Percentiles rank a stretch among this genome's conserved stretches.
phyloP scores from a whole-genome alignment of 768 basidiomycete genomes.

The Rhizopogon roseolus region DNA sequence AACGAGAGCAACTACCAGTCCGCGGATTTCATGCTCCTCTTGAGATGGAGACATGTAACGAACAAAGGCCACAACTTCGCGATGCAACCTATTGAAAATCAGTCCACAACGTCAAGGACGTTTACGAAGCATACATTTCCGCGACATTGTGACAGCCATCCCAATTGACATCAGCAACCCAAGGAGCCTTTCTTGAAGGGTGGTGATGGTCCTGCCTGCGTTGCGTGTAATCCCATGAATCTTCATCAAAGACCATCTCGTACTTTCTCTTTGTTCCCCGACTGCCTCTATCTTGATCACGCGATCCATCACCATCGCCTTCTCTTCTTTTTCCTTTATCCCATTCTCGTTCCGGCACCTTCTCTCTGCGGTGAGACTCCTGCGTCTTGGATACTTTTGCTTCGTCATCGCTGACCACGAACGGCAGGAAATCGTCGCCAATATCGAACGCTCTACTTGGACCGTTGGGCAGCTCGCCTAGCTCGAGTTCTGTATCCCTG shows the following conservation, averaged over 20 bases:
- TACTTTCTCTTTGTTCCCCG: constrained; percentile 40
- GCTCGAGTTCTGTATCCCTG: constrained; percentile 12
- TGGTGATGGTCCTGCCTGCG: constrained; percentile 48
- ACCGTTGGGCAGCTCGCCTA: constrained; percentile 8
- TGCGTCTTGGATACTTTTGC: constrained; percentile 5
- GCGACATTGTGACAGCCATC: constrained; percentile 71
- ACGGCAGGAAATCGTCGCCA: constrained; percentile 29
- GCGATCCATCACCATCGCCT: constrained; percentile 18
- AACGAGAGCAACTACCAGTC: constrained; percentile 67
- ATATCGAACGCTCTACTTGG: constrained; percentile 12
- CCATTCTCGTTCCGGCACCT: constrained; percentile 32
- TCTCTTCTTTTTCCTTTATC: constrained; percentile 30
- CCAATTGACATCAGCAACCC: constrained; percentile 71
- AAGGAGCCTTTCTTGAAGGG: constrained; percentile 55
- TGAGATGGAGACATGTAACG: constrained; percentile 84
- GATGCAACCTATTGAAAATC: constrained; percentile 58
- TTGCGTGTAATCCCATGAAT: constrained; percentile 33
- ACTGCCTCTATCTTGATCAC: constrained; percentile 3
- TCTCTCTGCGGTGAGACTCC: constrained; percentile 10
- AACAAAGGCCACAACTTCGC: constrained; percentile 82
- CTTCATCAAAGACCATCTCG: constrained; percentile 40
- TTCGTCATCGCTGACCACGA: constrained; percentile 14
- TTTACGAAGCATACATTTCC: constrained; percentile 62
- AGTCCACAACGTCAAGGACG: constrained; percentile 6
- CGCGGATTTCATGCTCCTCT: constrained; percentile 80